Percentiles rank a stretch among this genome's conserved stretches.
These are phyloP conservation scores for Didymella glomerata DNA, from an alignment of 2,329 filamentous ascomycete species.

Conservation along the genomic window DNA sequence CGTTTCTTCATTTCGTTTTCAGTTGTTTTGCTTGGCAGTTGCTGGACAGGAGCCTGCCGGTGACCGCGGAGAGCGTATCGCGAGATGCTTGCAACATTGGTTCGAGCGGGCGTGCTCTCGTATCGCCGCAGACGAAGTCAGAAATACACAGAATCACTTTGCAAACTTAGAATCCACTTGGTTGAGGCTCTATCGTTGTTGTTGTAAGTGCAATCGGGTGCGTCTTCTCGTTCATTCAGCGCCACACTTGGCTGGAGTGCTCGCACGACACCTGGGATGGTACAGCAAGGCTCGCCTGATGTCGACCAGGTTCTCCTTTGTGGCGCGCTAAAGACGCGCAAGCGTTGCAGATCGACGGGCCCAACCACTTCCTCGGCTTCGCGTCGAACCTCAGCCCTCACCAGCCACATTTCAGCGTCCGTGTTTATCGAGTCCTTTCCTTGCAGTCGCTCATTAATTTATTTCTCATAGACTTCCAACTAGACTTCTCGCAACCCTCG, in stretches of 20 bases:
- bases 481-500: background rate
- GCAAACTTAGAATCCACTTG: background rate
- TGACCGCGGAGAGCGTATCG: background rate
- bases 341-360: conserved; percentile 20
- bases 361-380: conserved; percentile 11
- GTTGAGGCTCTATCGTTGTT: conserved; percentile 1
- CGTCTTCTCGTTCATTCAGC: background rate
- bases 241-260: conserved; percentile 1
- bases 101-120: background rate
- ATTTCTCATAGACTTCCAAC: background rate
- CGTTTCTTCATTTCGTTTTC: conserved; percentile 28
- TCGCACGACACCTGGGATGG: background rate
- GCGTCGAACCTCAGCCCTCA: conserved; percentile 8
- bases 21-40: conserved; percentile 11
- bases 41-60: background rate
- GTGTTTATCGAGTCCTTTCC: background rate
- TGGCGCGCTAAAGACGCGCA: conserved; percentile 17
- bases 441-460: background rate
- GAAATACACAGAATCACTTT: background rate
- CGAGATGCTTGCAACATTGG: background rate
- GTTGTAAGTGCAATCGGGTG: conserved; percentile 5
- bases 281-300: conserved; percentile 6
- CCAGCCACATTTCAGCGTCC: conserved; percentile 3
- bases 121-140: background rate
- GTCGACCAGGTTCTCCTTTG: conserved; percentile 13